Conservation (phyloP, 2,329 filamentous ascomycete genomes). For the Fusarium coicis region DNA sequence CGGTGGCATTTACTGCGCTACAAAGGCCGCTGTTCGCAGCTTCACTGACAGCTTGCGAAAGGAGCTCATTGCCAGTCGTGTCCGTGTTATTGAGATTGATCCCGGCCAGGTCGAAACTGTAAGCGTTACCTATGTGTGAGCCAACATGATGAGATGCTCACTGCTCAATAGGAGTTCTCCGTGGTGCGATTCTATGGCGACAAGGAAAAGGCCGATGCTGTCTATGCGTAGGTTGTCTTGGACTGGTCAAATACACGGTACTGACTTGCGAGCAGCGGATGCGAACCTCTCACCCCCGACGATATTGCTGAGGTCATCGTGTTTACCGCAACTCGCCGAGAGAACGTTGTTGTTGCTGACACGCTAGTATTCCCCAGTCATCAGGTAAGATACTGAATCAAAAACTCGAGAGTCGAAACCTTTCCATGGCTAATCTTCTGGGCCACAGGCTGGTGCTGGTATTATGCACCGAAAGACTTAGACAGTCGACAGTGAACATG, state of each 20-base stretch:
- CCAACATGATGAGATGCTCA: conserved; percentile 5
- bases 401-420: too few relatives aligned
- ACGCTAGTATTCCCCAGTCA: conserved; percentile 89
- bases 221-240: conserved; percentile 75
- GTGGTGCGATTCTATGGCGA: conserved; percentile 90
- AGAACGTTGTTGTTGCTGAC: conserved; percentile 93
- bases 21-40: conserved; percentile 86
- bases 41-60: conserved; percentile 86
- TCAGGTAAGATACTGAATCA: conserved; percentile 66
- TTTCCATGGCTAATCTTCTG: conserved; percentile 8
- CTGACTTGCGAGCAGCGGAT: conserved; percentile 63
- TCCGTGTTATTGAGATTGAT: conserved; percentile 88
- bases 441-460: conserved; percentile 47
- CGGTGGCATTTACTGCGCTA: conserved; percentile 92
- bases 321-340: conserved; percentile 82
- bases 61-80: conserved; percentile 83
- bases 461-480: conserved; percentile 46
- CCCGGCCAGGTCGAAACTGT: conserved; percentile 93
- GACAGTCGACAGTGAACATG: neutral
- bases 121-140: conserved; percentile 39
- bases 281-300: conserved; percentile 85
- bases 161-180: conserved; percentile 75
- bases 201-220: conserved; percentile 87
- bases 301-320: conserved; percentile 93
- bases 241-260: neutral